A percentile compares a stretch with the other conserved stretches of the same genome.
Conservation (phyloP, 805 yeast genomes). For the Pichia membranifaciens region DNA sequence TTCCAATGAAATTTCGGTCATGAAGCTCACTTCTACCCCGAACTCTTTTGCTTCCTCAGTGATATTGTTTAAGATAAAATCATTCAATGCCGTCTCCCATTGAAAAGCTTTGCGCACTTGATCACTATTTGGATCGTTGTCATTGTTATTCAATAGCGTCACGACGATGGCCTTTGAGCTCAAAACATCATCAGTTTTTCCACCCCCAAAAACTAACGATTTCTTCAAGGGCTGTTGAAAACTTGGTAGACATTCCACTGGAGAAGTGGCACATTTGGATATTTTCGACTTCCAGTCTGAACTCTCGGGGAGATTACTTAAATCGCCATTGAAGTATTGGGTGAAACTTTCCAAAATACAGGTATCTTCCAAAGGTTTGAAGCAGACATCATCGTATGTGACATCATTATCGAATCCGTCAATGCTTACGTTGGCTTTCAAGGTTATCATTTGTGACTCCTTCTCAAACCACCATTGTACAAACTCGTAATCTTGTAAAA, state of each 20-base stretch:
- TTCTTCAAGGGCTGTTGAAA: constrained; percentile 87
- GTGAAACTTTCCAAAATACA: constrained; percentile 87
- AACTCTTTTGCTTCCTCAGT: constrained; percentile 39
- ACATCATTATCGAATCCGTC: constrained; percentile 16
- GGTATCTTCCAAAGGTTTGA: constrained; percentile 71
- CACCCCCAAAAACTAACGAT: constrained; percentile 63
- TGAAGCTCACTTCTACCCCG: constrained; percentile 64
- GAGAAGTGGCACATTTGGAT: constrained; percentile 61
- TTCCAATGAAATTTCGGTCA: constrained; percentile 77
- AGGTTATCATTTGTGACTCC: constrained; percentile 47
- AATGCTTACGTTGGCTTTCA: constrained; percentile 21
- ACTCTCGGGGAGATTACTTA: constrained; percentile 39
- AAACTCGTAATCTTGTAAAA: constrained; percentile 55
- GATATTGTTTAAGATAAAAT: constrained; percentile 39
- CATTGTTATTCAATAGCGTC: constrained; percentile 62
- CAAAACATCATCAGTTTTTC: constrained; percentile 37
- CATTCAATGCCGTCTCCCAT: constrained; percentile 73
- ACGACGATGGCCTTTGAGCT: constrained; percentile 68
- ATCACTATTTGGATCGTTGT: constrained; percentile 37
- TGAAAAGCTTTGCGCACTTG: constrained; percentile 36
- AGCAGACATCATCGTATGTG: constrained; percentile 63
- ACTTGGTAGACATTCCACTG: constrained; percentile 83
- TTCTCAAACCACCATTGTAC: constrained; percentile 86
- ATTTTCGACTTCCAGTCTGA: constrained; percentile 52
- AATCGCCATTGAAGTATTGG: constrained; percentile 73